These are phyloP conservation scores for Neurospora sp. DNA, from an alignment of 495 filamentous ascomycete species.

Conservation along the genomic window DNA sequence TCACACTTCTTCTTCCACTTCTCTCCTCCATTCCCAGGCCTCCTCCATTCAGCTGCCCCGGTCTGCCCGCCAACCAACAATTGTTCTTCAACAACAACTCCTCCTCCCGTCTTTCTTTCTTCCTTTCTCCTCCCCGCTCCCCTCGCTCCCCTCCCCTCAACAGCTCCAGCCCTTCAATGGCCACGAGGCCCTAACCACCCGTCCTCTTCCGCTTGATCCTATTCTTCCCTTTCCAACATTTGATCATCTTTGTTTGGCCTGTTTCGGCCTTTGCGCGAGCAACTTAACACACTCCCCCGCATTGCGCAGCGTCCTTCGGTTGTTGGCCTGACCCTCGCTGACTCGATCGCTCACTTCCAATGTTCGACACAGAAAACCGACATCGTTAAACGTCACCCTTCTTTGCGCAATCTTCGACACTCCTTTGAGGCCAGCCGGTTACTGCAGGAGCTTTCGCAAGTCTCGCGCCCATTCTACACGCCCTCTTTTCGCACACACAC, in stretches of 20 bases:
- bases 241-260: background rate
- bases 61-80: background rate
- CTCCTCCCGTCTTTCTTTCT: background rate
- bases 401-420: slow-evolving; percentile 35
- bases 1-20: background rate
- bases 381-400: slow-evolving; percentile 17
- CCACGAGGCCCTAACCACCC: background rate
- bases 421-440: slow-evolving; percentile 89
- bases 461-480: slow-evolving; percentile 11
- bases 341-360: slow-evolving; percentile 7
- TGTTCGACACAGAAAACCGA: slow-evolving; percentile 15
- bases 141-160: background rate
- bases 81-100: background rate
- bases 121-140: background rate
- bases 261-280: background rate
- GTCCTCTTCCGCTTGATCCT: background rate
- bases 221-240: slow-evolving; percentile 1
- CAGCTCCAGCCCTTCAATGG: background rate
- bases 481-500: slow-evolving; percentile 21
- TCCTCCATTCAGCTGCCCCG: background rate
- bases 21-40: background rate
- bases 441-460: slow-evolving; percentile 68
- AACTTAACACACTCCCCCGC: background rate
- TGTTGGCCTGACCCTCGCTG: slow-evolving; percentile 16
- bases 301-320: slow-evolving; percentile 3